Percentiles rank a stretch among this genome's conserved stretches.
Evolutionary conservation across 768 basidiomycete species (phyloP).

Genomic region (Pleurotus citrinopileatus): DNA sequence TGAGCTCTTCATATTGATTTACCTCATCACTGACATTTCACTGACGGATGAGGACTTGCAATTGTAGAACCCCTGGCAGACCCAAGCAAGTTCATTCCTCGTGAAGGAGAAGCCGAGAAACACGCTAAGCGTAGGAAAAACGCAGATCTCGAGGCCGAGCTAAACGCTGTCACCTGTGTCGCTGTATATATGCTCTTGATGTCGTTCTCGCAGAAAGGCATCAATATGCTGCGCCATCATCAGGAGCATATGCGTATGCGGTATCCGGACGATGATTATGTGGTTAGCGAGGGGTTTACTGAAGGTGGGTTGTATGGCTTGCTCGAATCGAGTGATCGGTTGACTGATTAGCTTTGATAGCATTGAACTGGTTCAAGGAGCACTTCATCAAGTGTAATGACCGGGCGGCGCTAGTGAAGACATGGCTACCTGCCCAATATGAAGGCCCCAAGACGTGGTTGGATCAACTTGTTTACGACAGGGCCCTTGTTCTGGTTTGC

Average conservation of each 20-base stretch:
- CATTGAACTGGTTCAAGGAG: constrained; percentile 86
- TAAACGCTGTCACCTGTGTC: constrained; percentile 81
- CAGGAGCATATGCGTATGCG: constrained; percentile 84
- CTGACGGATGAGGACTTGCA: constrained; percentile 9
- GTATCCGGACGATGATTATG: constrained; percentile 70
- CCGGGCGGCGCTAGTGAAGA: constrained; percentile 84
- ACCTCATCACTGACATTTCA: background rate
- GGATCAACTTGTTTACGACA: constrained; percentile 91
- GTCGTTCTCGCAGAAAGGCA: constrained; percentile 91
- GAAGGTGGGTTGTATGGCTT: constrained; percentile 47
- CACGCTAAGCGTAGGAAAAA: constrained; percentile 67
- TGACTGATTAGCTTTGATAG: constrained; percentile 34
- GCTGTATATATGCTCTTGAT: constrained; percentile 90
- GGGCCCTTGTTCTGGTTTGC: constrained; percentile 81
- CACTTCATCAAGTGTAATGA: constrained; percentile 95
- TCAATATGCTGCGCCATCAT: constrained; percentile 74
- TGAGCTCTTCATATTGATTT: too few relatives aligned
- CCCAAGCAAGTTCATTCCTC: constrained; percentile 68
- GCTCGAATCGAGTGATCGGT: constrained; percentile 3
- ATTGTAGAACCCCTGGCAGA: constrained; percentile 73
- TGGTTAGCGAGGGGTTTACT: constrained; percentile 77
- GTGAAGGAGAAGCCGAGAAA: constrained; percentile 71
- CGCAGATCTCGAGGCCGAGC: constrained; percentile 77
- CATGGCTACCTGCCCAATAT: constrained; percentile 82
- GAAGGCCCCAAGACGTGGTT: constrained; percentile 81